phyloP scores from a whole-genome alignment of 1,284 basidiomycete species.

The Wallemia mellicola region DNA sequence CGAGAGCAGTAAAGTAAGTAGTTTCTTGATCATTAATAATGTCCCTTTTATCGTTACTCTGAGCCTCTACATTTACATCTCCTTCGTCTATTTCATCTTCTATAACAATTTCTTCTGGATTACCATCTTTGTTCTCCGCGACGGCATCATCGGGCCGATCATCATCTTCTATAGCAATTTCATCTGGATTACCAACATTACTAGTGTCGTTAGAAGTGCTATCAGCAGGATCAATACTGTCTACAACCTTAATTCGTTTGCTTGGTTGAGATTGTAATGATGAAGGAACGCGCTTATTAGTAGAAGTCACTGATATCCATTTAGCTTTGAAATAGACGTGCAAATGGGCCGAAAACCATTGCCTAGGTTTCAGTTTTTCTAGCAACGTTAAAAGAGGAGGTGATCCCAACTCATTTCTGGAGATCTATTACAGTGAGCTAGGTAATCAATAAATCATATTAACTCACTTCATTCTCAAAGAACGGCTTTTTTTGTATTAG shows the following conservation, averaged over 20 bases:
- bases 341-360: conserved; percentile 89
- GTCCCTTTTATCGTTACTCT: too few species aligned
- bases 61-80: background rate
- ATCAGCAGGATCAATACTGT: too few species aligned
- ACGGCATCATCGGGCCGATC: background rate
- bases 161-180: conserved; percentile 27
- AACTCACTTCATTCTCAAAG: conserved; percentile 33
- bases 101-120: conserved; percentile 4
- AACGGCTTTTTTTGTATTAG: conserved; percentile 54
- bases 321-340: conserved; percentile 57
- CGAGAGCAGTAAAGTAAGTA: conserved; percentile 68
- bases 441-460: background rate
- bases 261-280: conserved; percentile 2
- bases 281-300: background rate
- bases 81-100: conserved; percentile 4
- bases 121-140: background rate
- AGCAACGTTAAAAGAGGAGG: conserved; percentile 62
- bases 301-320: conserved; percentile 5
- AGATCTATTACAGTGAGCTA: conserved; percentile 16
- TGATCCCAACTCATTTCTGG: conserved; percentile 45
- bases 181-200: conserved; percentile 55
- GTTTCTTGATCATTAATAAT: conserved; percentile 10
- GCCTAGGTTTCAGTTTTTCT: conserved; percentile 38
- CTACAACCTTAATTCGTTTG: conserved; percentile 1
- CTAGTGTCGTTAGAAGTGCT: too few species aligned